Evolutionary conservation across 2,329 filamentous ascomycete species (phyloP), one percentile per base, ranked within the genome.

Genomic region (Phyllosticta citribraziliensis): DNA sequence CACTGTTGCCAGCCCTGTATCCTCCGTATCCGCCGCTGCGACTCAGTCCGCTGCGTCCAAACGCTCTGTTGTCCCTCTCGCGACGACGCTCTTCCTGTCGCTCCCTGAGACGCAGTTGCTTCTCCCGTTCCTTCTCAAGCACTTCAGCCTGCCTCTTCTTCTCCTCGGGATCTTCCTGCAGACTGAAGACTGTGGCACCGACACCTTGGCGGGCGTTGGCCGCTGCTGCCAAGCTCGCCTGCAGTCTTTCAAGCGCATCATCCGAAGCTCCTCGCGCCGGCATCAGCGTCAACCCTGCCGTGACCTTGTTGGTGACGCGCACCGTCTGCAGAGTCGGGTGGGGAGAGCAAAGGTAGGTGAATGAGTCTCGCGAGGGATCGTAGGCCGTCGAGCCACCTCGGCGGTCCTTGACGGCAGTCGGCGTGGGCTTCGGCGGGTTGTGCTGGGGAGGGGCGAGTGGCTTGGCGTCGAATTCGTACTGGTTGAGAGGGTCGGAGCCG

Each of bases 381-480:
- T 88, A 88, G 22, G 62, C 20, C 4, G 27, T 58, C 51, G 62
- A 27, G 33, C 55, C 58, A n/a, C 56, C 52, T n/a, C 57, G 55
- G 52, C 62, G 66, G 2, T 65, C 63, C 40, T 65, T 65, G 40
- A 73, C 66, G 47, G 72, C 73, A 25, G 74, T 76, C 0, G 80
- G 79, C 10, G 79, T 80, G 25, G 80, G 77, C 64, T 79, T 78
- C 62, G 73, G 67, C 17, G 79, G 77, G 65, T 79, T 78, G 59
- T 72, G 65, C 61, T 83, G 76, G 1, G 80, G 76, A 1, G 88
- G 87, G 1, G 87, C 88, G 55, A 91, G 82, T 24, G 80, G 75
- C 73, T 89, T 91, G 67, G 83, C 85, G 64, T 85, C 81, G 54
- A 92, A 81, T 68, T 91, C 87, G 76, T 87, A 92, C 68, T 92